These are phyloP conservation scores for Thozetella sp. DNA, from an alignment of 495 filamentous ascomycete species.

Conservation along the genomic window DNA sequence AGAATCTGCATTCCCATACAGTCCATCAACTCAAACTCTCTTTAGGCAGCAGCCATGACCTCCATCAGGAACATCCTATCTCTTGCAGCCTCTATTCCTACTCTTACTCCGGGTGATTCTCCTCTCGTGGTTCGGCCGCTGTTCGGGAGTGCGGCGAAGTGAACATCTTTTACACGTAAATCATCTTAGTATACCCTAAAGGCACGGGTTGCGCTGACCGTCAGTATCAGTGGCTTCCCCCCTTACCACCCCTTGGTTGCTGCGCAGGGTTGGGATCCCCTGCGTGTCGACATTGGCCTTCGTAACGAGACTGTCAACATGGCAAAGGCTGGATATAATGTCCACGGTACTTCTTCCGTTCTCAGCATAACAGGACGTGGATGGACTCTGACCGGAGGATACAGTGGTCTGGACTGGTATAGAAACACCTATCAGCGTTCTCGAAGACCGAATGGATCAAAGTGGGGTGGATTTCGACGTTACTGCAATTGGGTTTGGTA, in stretches of 20 bases:
- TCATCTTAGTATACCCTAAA: neutral
- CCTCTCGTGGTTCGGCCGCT: too few relatives aligned
- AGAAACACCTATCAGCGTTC: neutral
- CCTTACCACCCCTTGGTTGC: constrained; percentile 9
- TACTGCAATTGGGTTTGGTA: neutral
- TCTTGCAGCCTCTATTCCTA: neutral
- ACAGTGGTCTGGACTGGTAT: neutral
- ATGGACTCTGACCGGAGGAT: neutral
- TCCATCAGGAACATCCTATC: neutral
- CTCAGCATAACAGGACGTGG: neutral
- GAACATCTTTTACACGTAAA: neutral
- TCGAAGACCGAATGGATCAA: neutral
- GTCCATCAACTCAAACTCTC: too few relatives aligned
- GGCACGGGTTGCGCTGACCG: neutral
- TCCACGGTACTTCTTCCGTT: neutral
- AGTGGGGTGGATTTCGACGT: neutral
- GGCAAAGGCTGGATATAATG: constrained; percentile 7
- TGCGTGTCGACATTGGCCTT: constrained; percentile 1
- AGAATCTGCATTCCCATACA: too few relatives aligned
- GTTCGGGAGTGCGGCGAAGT: neutral
- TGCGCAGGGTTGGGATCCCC: constrained; percentile 5
- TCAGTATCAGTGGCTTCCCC: constrained; percentile 4
- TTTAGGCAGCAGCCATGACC: too few relatives aligned
- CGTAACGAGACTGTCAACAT: constrained; percentile 2
- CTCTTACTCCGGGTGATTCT: neutral